Evolutionary conservation across 2,329 filamentous ascomycete genomes (phyloP).

Genomic region (Ophiostoma sp.): DNA sequence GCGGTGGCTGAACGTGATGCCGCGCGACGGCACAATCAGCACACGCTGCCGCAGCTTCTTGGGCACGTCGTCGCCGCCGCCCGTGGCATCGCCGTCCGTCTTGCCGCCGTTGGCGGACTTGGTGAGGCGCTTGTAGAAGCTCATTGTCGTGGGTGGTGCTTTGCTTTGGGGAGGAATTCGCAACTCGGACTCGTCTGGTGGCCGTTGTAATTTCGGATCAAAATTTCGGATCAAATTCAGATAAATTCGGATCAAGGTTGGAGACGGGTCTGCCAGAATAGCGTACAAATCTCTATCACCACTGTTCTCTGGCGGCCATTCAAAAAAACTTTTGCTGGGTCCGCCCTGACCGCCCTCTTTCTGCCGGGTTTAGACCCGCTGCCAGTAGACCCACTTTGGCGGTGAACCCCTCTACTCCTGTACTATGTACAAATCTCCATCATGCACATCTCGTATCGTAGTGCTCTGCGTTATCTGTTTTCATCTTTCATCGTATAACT

Average conservation of each 20-base stretch:
- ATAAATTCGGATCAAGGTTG: neutral
- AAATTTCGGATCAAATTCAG: no score
- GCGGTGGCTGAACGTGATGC: constrained; percentile 89
- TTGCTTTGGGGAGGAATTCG: no score
- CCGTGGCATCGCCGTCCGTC: constrained; percentile 40
- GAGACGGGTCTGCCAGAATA: neutral
- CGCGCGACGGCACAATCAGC: constrained; percentile 84
- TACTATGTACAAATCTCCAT: neutral
- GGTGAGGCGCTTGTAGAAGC: constrained; percentile 65
- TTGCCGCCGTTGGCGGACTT: constrained; percentile 40
- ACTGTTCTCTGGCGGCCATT: neutral
- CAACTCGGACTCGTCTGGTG: no score
- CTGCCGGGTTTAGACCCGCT: neutral
- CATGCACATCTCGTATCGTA: no score
- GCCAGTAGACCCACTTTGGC: neutral
- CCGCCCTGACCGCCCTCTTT: constrained; percentile 7
- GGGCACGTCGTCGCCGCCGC: constrained; percentile 38
- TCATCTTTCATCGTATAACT: no score
- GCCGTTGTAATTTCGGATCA: neutral
- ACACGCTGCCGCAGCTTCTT: constrained; percentile 69
- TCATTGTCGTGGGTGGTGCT: neutral
- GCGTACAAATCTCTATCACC: constrained; percentile 5
- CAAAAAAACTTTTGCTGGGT: constrained; percentile 18
- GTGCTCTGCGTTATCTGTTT: no score
- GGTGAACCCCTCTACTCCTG: neutral